Evolutionary conservation across 192 early-diverging fungal genomes (phyloP).

Genomic region (Podila epicladia): DNA sequence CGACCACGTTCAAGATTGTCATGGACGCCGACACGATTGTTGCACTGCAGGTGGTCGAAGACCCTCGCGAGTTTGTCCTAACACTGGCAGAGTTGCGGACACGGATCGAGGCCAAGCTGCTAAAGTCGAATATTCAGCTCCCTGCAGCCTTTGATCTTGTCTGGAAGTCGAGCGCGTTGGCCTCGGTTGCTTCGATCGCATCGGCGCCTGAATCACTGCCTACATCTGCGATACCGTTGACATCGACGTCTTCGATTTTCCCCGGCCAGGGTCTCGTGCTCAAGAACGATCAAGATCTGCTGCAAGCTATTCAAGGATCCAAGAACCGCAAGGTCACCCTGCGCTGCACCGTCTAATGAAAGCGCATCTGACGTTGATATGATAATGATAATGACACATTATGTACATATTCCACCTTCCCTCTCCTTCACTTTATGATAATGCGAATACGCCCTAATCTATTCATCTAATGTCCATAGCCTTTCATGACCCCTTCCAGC

Average conservation of each 20-base stretch:
- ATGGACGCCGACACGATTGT: constrained; percentile 49
- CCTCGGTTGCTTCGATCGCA: not conserved
- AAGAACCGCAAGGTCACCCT: constrained; percentile 37
- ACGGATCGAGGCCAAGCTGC: constrained; percentile 19
- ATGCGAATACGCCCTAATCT: too few species aligned
- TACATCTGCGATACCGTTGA: not conserved
- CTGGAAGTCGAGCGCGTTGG: constrained; percentile 15
- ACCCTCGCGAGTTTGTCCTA: constrained; percentile 15
- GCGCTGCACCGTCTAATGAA: constrained; percentile 12
- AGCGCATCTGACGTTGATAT: not conserved
- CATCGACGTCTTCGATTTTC: not conserved
- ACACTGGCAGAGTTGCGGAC: constrained; percentile 22
- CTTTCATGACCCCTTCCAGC: not conserved
- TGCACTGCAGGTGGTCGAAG: constrained; percentile 34
- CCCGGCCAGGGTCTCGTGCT: constrained; percentile 6
- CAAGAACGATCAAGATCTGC: constrained; percentile 31
- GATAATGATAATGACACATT: not conserved
- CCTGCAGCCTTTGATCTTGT: constrained; percentile 34
- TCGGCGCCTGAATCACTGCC: not conserved
- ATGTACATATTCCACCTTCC: not conserved
- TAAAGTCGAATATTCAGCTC: constrained; percentile 43
- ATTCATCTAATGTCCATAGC: not conserved
- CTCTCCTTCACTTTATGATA: not conserved
- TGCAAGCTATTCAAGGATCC: constrained; percentile 23
- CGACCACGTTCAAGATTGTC: constrained; percentile 46